phyloP scores from a whole-genome alignment of 2,329 filamentous ascomycete species.

The Colletotrichum eremochloae region DNA sequence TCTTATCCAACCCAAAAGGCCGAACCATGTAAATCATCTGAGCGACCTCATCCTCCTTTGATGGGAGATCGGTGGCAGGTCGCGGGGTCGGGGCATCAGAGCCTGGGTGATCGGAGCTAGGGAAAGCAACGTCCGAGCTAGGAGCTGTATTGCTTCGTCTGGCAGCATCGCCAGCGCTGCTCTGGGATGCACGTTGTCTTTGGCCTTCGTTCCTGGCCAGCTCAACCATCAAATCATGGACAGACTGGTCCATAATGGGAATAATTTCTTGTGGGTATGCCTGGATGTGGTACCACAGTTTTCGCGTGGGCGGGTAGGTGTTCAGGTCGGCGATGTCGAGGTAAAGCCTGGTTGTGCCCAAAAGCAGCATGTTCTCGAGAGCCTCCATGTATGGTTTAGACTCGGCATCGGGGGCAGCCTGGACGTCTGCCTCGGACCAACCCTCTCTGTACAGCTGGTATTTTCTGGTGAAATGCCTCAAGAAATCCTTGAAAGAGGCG shows the following conservation, averaged over 20 bases:
- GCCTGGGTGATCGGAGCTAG: slow-evolving; percentile 81
- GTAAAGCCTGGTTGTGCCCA: slow-evolving; percentile 88
- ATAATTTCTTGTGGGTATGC: slow-evolving; percentile 97
- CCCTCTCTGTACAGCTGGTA: slow-evolving; percentile 94
- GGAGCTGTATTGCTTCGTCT: slow-evolving; percentile 54
- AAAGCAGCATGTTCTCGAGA: slow-evolving; percentile 89
- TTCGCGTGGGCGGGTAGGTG: slow-evolving; percentile 90
- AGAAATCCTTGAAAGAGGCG: slow-evolving; percentile 89
- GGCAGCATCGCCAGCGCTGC: slow-evolving; percentile 61
- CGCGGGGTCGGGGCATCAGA: slow-evolving; percentile 55
- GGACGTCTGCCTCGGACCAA: slow-evolving; percentile 81
- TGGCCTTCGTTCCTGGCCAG: slow-evolving; percentile 85
- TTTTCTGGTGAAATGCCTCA: slow-evolving; percentile 91
- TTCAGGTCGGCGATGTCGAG: slow-evolving; percentile 91
- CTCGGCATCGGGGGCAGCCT: slow-evolving; percentile 77
- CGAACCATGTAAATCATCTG: slow-evolving; percentile 86
- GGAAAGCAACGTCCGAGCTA: slow-evolving; percentile 82
- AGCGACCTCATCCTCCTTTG: slow-evolving; percentile 85
- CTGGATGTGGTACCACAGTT: slow-evolving; percentile 95
- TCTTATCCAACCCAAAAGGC: slow-evolving; percentile 88
- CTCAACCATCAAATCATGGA: slow-evolving; percentile 94
- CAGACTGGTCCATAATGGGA: slow-evolving; percentile 93
- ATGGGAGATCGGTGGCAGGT: slow-evolving; percentile 63
- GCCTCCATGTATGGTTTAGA: slow-evolving; percentile 87
- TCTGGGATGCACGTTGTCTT: slow-evolving; percentile 73